These are phyloP conservation scores for Tremella fuciformis DNA, from an alignment of 768 basidiomycete species.

Conservation along the genomic window DNA sequence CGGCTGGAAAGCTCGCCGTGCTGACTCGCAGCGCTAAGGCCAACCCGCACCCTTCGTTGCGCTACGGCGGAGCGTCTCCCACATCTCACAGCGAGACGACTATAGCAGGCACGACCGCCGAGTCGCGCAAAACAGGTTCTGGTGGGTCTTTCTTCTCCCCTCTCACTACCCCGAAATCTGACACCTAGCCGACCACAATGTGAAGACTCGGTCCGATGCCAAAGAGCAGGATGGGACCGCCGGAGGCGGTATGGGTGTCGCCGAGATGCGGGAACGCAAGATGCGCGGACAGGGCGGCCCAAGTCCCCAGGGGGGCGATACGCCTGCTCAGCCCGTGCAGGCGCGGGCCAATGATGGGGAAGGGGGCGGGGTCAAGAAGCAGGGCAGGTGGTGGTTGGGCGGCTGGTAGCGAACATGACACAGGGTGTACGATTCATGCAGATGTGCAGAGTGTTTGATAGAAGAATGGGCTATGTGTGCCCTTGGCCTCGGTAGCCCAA, in stretches of 20 bases:
- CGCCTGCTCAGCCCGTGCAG: conserved; percentile 13
- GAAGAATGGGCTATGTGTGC: no score
- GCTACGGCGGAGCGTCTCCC: conserved; percentile 42
- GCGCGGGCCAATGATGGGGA: conserved; percentile 19
- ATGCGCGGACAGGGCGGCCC: conserved; percentile 45
- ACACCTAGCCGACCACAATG: conserved; percentile 35
- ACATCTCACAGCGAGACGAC: conserved; percentile 20
- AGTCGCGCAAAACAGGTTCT: conserved; percentile 26
- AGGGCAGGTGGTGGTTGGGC: conserved; percentile 28
- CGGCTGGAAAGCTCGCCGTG: no score
- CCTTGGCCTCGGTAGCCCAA: conserved; percentile 57
- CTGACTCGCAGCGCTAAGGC: conserved; percentile 7
- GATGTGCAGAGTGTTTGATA: no score
- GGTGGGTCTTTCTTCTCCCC: conserved; percentile 26
- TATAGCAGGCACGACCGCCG: conserved; percentile 42
- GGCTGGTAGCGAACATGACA: conserved; percentile 19
- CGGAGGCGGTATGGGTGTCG: conserved; percentile 46
- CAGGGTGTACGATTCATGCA: no score
- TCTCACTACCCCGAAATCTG: no score
- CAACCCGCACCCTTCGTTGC: conserved; percentile 33
- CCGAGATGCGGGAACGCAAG: conserved; percentile 52
- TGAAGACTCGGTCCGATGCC: conserved; percentile 35
- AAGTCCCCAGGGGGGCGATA: conserved; percentile 39
- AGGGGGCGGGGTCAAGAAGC: conserved; percentile 22
- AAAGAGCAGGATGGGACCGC: conserved; percentile 43